These are phyloP conservation scores for Malus hybrid DNA, from an alignment of 331 rosid species.

Conservation along the genomic window DNA sequence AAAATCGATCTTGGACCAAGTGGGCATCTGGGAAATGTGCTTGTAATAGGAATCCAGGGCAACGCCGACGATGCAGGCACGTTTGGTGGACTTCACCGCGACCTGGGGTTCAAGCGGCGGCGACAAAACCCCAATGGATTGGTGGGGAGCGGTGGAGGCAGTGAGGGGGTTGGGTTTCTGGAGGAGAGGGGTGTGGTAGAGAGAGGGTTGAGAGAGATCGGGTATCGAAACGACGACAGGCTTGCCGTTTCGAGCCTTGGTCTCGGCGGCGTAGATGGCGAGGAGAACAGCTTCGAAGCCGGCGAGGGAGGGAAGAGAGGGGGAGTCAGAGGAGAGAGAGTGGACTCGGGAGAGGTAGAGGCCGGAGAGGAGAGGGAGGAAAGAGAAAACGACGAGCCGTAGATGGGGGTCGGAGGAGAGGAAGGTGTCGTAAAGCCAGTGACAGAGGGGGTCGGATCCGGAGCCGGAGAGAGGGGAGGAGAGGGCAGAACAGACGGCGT, in stretches of 20 bases:
- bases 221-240: slow-evolving; percentile 71
- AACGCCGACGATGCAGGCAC: slow-evolving; percentile 75
- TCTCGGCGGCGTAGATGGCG: slow-evolving; percentile 73
- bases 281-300: slow-evolving; percentile 94
- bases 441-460: slow-evolving; percentile 84
- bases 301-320: slow-evolving; percentile 60
- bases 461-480: slow-evolving; percentile 51
- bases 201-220: slow-evolving; percentile 83
- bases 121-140: slow-evolving; percentile 54
- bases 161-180: slow-evolving; percentile 10
- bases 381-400: slow-evolving; percentile 83
- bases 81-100: slow-evolving; percentile 84
- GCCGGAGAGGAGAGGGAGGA: slow-evolving; percentile 72
- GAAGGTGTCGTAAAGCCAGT: slow-evolving; percentile 95
- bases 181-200: slow-evolving; percentile 58
- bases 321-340: slow-evolving; percentile 39
- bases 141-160: not conserved
- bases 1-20: slow-evolving; percentile 82
- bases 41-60: slow-evolving; percentile 47
- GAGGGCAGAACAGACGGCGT: slow-evolving; percentile 47
- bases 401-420: slow-evolving; percentile 82
- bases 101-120: slow-evolving; percentile 71
- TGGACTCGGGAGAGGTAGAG: slow-evolving; percentile 80
- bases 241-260: slow-evolving; percentile 71
- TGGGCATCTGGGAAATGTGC: slow-evolving; percentile 95